These are phyloP conservation scores for Xylariaceae sp. DNA, from an alignment of 2,329 filamentous ascomycete genomes.

Conservation along the genomic window DNA sequence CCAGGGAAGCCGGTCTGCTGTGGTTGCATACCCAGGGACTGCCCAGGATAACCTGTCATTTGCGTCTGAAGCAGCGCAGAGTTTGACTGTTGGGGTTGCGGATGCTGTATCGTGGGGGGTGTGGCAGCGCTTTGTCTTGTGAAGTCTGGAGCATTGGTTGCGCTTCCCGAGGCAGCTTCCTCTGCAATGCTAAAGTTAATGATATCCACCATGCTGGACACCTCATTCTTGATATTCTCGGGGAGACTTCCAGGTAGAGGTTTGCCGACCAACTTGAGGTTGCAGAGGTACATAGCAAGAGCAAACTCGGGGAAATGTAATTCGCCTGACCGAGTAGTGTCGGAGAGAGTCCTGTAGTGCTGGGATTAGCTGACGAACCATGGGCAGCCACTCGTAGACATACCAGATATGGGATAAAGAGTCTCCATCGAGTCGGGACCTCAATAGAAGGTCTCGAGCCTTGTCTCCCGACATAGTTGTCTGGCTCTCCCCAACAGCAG, in stretches of 20 bases:
- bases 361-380: constrained; percentile 18
- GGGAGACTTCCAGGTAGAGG: constrained; percentile 70
- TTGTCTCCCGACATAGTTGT: constrained; percentile 90
- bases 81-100: constrained; percentile 71
- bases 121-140: constrained; percentile 49
- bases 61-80: constrained; percentile 61
- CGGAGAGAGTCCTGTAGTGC: constrained; percentile 70
- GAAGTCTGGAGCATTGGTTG: constrained; percentile 69
- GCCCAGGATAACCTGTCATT: constrained; percentile 62
- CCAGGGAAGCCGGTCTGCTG: constrained; percentile 68
- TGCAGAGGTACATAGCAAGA: constrained; percentile 97
- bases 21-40: constrained; percentile 56
- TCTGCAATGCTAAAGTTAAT: constrained; percentile 93
- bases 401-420: constrained; percentile 91
- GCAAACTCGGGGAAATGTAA: constrained; percentile 97
- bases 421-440: constrained; percentile 83
- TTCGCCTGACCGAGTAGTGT: constrained; percentile 94
- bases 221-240: constrained; percentile 88
- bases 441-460: constrained; percentile 80
- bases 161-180: constrained; percentile 52
- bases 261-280: constrained; percentile 85
- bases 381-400: constrained; percentile 19
- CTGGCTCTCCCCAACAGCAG: constrained; percentile 78
- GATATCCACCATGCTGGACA: constrained; percentile 99
- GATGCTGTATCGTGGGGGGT: constrained; percentile 59